Conservation (phyloP, 177 flowering plant genomes). For the Tripterygium wilfordii region DNA sequence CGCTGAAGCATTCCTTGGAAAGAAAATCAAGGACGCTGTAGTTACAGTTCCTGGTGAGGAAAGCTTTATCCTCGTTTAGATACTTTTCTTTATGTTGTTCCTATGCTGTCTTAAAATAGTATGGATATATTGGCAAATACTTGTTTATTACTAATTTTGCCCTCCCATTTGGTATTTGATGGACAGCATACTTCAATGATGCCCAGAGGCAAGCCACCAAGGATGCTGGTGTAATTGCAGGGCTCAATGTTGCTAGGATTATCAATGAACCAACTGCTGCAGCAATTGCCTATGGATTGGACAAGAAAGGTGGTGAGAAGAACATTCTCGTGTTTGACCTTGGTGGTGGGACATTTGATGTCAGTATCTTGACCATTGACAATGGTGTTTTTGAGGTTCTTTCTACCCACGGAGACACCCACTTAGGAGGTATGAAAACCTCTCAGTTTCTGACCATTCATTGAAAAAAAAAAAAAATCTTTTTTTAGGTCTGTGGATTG, state of each 20-base stretch:
- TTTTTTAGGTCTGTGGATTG: no score
- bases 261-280: constrained; percentile 2
- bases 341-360: constrained; percentile 1
- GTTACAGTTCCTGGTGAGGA: constrained; percentile 2
- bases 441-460: background rate
- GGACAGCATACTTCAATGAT: constrained; percentile 4
- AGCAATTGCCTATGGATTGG: constrained; percentile 2
- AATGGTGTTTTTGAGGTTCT: constrained; percentile 2
- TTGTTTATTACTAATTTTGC: background rate
- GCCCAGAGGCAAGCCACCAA: constrained; percentile 5
- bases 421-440: background rate
- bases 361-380: constrained; percentile 1
- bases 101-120: no score
- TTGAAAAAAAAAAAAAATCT: no score
- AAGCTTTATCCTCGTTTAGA: background rate
- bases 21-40: constrained; percentile 11
- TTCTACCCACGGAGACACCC: constrained; percentile 1
- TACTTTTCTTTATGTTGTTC: no score
- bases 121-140: background rate
- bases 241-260: constrained; percentile 1
- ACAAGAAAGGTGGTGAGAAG: constrained; percentile 2
- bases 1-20: constrained; percentile 8
- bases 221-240: no score
- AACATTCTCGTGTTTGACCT: constrained; percentile 3
- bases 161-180: no score